Evolutionary conservation across 2,329 filamentous ascomycete genomes (phyloP).

Genomic region (Hirsutella rhossiliensis): DNA sequence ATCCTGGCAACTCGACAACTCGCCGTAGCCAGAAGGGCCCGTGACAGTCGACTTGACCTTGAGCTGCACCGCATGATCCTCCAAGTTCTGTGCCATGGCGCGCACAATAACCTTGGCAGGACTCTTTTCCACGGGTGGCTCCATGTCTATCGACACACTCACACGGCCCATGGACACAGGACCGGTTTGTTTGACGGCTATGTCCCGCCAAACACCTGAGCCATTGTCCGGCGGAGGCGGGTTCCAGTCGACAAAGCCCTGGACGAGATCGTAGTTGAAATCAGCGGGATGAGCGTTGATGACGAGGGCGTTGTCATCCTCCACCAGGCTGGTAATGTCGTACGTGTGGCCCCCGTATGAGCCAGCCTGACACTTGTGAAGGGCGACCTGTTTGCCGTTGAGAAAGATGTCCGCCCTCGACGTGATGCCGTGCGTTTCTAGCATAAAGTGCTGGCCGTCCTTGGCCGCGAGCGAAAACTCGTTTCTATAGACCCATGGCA

Average conservation of each 20-base stretch:
- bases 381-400: constrained; percentile 41
- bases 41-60: constrained; percentile 19
- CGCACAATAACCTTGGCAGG: constrained; percentile 25
- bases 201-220: constrained; percentile 49
- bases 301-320: constrained; percentile 35
- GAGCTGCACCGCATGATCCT: constrained; percentile 24
- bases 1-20: constrained; percentile 13
- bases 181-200: constrained; percentile 43
- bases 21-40: constrained; percentile 16
- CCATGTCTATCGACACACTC: constrained; percentile 31
- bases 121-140: constrained; percentile 6
- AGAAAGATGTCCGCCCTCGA: constrained; percentile 48
- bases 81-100: constrained; percentile 26
- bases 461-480: constrained; percentile 30
- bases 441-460: constrained; percentile 30
- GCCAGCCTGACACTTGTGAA: constrained; percentile 36
- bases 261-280: constrained; percentile 45
- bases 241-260: constrained; percentile 22
- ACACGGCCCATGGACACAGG: constrained; percentile 31
- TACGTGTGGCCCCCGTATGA: constrained; percentile 44
- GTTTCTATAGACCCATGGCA: constrained; percentile 47
- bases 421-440: constrained; percentile 47
- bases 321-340: constrained; percentile 35
- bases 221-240: constrained; percentile 45
- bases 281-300: constrained; percentile 44